Percentiles rank a stretch among this genome's conserved stretches.
These are phyloP conservation scores for Acer saccharum DNA, from an alignment of 345 rosid genomes.

Conservation along the genomic window DNA sequence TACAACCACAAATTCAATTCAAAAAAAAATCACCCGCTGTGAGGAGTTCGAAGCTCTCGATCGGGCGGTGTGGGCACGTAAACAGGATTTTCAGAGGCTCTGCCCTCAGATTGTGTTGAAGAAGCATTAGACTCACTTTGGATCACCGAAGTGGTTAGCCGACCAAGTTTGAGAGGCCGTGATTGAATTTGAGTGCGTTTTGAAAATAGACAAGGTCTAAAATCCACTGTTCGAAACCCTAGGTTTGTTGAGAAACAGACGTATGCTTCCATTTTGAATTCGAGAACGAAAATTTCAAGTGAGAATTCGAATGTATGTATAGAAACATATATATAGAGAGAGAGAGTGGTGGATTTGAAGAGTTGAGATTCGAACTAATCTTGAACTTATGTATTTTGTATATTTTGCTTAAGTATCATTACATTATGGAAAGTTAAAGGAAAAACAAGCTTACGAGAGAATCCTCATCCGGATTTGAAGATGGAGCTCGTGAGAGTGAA, in stretches of 20 bases:
- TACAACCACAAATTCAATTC: too few relatives aligned
- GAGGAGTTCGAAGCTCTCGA: slow-evolving; percentile 87
- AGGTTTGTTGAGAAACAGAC: slow-evolving; percentile 9
- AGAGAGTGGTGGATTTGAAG: not conserved
- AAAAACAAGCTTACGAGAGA: too few relatives aligned
- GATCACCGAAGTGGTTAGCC: slow-evolving; percentile 24
- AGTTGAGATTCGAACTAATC: too few relatives aligned
- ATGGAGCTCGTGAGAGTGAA: not conserved
- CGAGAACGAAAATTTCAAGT: not conserved
- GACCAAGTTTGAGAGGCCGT: not conserved
- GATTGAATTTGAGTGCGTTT: slow-evolving; percentile 13
- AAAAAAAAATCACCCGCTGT: slow-evolving; percentile 65
- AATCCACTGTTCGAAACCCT: slow-evolving; percentile 17
- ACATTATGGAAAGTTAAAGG: too few relatives aligned
- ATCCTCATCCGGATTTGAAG: not conserved
- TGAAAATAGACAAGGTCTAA: slow-evolving; percentile 21
- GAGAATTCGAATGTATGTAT: not conserved
- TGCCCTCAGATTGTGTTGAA: slow-evolving; percentile 7
- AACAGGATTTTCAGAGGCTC: slow-evolving; percentile 44
- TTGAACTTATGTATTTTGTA: too few relatives aligned
- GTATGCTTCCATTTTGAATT: slow-evolving; percentile 1
- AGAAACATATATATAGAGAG: too few relatives aligned
- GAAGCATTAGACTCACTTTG: slow-evolving; percentile 17
- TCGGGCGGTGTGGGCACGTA: slow-evolving; percentile 64
- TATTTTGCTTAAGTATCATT: too few relatives aligned